A percentile compares a stretch with the other conserved stretches of the same genome.
Conservation (phyloP, 345 rosid genomes). For the Viola odorata region DNA sequence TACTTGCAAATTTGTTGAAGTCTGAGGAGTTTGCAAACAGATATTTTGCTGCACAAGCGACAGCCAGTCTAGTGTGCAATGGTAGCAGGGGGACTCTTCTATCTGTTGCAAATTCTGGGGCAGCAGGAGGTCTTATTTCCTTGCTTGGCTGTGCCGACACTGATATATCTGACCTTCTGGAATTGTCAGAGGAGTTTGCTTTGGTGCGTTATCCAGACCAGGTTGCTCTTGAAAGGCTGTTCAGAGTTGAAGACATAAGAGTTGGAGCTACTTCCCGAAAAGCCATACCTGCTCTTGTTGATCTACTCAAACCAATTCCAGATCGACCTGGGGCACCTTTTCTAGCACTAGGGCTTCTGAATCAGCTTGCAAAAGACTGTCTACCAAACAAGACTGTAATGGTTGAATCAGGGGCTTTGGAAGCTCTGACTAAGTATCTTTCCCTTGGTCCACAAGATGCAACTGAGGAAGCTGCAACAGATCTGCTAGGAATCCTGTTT, state of each 20-base stretch:
- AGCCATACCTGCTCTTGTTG: constrained; percentile 95
- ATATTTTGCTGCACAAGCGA: constrained; percentile 96
- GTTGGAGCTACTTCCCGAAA: constrained; percentile 96
- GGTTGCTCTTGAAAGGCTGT: constrained; percentile 96
- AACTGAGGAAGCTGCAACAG: constrained; percentile 99
- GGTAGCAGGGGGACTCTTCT: constrained; percentile 98
- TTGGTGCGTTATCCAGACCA: constrained; percentile 88
- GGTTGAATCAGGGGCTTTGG: constrained; percentile 97
- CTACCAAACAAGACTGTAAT: constrained; percentile 80
- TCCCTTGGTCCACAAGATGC: constrained; percentile 98
- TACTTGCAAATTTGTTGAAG: constrained; percentile 81
- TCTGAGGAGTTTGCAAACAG: constrained; percentile 83
- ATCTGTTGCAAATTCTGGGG: constrained; percentile 96
- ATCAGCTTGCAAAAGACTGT: constrained; percentile 89
- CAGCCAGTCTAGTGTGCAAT: constrained; percentile 89
- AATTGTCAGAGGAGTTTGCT: constrained; percentile 74
- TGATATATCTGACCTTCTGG: constrained; percentile 81
- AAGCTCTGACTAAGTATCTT: constrained; percentile 91
- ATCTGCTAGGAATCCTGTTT: constrained; percentile 80
- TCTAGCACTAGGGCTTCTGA: constrained; percentile 82
- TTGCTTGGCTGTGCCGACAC: constrained; percentile 94
- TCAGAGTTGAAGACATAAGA: constrained; percentile 98
- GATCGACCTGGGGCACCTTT: constrained; percentile 99
- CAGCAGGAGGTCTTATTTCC: constrained; percentile 87
- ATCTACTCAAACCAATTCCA: constrained; percentile 97